A percentile compares a stretch with the other conserved stretches of the same genome.
phyloP scores from a whole-genome alignment of 331 rosid species.

The Dryas integrifolia region DNA sequence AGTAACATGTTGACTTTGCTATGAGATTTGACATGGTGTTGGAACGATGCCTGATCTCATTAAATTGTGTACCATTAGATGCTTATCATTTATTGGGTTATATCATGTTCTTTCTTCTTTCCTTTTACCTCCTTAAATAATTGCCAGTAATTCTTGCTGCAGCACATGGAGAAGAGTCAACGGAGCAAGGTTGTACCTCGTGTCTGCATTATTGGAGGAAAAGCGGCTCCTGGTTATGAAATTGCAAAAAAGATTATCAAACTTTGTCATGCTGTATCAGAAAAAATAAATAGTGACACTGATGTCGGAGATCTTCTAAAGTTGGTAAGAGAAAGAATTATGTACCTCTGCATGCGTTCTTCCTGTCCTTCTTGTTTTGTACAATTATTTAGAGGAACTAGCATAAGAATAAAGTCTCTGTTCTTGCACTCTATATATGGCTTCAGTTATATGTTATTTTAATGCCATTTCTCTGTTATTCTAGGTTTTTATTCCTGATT shows the following conservation, averaged over 20 bases:
- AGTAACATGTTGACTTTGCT: not conserved
- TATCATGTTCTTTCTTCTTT: not conserved
- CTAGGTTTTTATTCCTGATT: slow-evolving; percentile 80
- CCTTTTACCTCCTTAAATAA: not conserved
- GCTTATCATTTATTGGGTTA: not conserved
- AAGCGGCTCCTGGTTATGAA: slow-evolving; percentile 80
- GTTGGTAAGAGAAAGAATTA: slow-evolving; percentile 35
- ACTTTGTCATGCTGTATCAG: slow-evolving; percentile 69
- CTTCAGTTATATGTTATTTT: not conserved
- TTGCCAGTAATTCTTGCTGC: slow-evolving; percentile 3
- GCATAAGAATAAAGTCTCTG: slow-evolving; percentile 3
- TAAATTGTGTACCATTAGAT: not conserved
- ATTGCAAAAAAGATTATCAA: slow-evolving; percentile 69
- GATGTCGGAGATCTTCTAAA: slow-evolving; percentile 71
- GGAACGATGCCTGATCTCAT: not conserved
- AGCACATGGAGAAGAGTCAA: slow-evolving; percentile 62
- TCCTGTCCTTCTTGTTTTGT: slow-evolving; percentile 18
- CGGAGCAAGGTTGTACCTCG: slow-evolving; percentile 65
- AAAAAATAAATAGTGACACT: slow-evolving; percentile 54
- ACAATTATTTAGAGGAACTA: slow-evolving; percentile 7
- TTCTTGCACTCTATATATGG: not conserved
- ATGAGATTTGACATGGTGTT: not conserved
- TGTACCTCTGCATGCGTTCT: not conserved
- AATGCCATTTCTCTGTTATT: slow-evolving; percentile 29
- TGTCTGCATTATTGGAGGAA: slow-evolving; percentile 79